Conservation (phyloP, 805 yeast species). For the Brettanomyces bruxellensis region DNA sequence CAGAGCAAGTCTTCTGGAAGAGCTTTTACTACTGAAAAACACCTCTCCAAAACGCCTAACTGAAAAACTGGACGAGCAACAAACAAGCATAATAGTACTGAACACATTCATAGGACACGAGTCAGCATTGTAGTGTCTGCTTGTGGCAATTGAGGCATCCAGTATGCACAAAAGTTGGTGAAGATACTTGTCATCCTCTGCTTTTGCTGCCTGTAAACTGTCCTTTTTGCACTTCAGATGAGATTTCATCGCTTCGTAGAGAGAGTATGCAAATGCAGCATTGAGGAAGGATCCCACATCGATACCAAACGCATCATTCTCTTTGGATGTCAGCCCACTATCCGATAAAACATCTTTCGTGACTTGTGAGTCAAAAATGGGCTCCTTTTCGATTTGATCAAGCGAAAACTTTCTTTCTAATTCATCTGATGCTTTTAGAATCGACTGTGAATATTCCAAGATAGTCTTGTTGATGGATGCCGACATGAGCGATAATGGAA, state of each 20-base stretch:
- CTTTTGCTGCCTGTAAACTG: not conserved
- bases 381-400: too few species aligned
- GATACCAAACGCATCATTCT: not conserved
- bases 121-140: slow-evolving; percentile 6
- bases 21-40: slow-evolving; percentile 8
- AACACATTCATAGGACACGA: slow-evolving; percentile 22
- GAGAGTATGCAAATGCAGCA: not conserved
- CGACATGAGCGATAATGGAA: too few species aligned
- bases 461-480: too few species aligned
- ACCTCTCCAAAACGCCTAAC: slow-evolving; percentile 13
- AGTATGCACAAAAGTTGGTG: slow-evolving; percentile 9
- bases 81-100: slow-evolving; percentile 13
- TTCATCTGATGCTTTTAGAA: too few species aligned
- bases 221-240: not conserved
- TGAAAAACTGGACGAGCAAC: slow-evolving; percentile 14
- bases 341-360: too few species aligned
- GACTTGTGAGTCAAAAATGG: too few species aligned
- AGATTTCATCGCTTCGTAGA: not conserved
- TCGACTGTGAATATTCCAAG: too few species aligned
- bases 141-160: slow-evolving; percentile 16
- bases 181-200: slow-evolving; percentile 2
- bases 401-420: too few species aligned
- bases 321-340: too few species aligned
- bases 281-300: not conserved
- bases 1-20: slow-evolving; percentile 12